A percentile compares a stretch with the other conserved stretches of the same genome.
Evolutionary conservation across 208 protist genomes (phyloP).

Genomic region (Leishmania tarentolae): DNA sequence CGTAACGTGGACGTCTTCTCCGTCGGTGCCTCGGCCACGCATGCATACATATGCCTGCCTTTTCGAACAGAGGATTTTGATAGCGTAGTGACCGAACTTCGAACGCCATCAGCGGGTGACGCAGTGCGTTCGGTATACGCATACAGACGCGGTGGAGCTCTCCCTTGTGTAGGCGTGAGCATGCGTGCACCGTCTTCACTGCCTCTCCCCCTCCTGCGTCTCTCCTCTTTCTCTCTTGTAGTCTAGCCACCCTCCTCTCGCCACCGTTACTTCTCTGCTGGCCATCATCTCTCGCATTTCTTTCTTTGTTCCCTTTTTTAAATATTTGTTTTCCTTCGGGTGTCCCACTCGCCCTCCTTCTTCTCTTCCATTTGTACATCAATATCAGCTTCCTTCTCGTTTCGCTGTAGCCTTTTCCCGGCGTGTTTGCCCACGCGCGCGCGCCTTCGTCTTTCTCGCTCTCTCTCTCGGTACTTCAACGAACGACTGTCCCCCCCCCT

Average conservation of each 20-base stretch:
- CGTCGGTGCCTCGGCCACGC: background rate
- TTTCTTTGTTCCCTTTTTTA: background rate
- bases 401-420: background rate
- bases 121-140: conserved; percentile 1
- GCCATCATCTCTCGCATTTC: background rate
- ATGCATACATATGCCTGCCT: background rate
- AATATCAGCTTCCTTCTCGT: background rate
- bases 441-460: background rate
- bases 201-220: background rate
- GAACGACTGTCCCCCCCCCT: background rate
- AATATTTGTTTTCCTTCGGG: background rate
- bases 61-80: background rate
- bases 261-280: background rate
- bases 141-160: background rate
- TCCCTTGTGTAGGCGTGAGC: conserved; percentile 1
- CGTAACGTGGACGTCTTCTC: background rate
- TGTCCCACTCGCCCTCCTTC: background rate
- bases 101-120: background rate
- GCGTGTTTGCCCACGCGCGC: background rate
- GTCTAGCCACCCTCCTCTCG: background rate
- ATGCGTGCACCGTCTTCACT: conserved; percentile 1
- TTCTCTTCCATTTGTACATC: background rate
- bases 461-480: background rate
- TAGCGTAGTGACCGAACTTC: background rate
- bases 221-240: background rate